Percentiles rank a stretch among this genome's conserved stretches.
phyloP scores from a whole-genome alignment of 2,329 filamentous ascomycete genomes.

The Pestalotiopsis sp. region DNA sequence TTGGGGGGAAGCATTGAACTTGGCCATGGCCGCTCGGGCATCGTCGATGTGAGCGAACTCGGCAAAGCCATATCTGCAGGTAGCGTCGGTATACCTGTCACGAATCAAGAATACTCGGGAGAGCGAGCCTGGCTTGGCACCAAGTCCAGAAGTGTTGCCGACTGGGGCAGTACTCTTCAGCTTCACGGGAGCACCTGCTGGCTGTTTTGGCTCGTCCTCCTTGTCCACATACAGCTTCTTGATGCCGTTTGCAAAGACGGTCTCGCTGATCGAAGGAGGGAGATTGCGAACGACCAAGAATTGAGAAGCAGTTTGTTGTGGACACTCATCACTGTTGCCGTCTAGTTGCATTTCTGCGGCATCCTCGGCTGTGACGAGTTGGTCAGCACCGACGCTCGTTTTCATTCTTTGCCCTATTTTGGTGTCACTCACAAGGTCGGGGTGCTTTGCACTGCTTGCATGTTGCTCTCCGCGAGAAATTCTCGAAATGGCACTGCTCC shows the following conservation, averaged over 20 bases:
- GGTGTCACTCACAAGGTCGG: constrained; percentile 27
- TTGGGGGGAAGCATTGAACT: constrained; percentile 69
- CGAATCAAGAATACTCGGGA: constrained; percentile 76
- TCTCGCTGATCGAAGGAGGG: constrained; percentile 69
- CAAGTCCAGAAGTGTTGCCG: constrained; percentile 58
- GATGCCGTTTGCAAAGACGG: constrained; percentile 70
- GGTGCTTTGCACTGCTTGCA: constrained; percentile 36
- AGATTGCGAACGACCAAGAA: constrained; percentile 75
- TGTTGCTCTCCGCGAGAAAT: constrained; percentile 33
- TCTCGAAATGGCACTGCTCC: constrained; percentile 33
- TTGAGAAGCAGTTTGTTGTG: constrained; percentile 63
- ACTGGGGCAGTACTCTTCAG: constrained; percentile 60
- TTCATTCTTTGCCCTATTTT: background rate
- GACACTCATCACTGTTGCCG: constrained; percentile 47
- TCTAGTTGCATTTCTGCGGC: constrained; percentile 41
- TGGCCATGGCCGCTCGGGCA: constrained; percentile 70
- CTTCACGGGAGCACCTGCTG: constrained; percentile 48
- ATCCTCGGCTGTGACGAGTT: constrained; percentile 23
- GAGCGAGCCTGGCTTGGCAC: constrained; percentile 73
- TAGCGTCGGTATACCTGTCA: constrained; percentile 69
- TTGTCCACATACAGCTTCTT: constrained; percentile 67
- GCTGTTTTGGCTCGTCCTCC: constrained; percentile 50
- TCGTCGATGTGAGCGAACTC: constrained; percentile 79
- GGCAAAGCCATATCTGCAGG: constrained; percentile 80
- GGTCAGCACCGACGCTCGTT: background rate